Evolutionary conservation across 495 filamentous ascomycete genomes (phyloP), one percentile per base, ranked within the genome.

Genomic region (Ramalina intermedia): DNA sequence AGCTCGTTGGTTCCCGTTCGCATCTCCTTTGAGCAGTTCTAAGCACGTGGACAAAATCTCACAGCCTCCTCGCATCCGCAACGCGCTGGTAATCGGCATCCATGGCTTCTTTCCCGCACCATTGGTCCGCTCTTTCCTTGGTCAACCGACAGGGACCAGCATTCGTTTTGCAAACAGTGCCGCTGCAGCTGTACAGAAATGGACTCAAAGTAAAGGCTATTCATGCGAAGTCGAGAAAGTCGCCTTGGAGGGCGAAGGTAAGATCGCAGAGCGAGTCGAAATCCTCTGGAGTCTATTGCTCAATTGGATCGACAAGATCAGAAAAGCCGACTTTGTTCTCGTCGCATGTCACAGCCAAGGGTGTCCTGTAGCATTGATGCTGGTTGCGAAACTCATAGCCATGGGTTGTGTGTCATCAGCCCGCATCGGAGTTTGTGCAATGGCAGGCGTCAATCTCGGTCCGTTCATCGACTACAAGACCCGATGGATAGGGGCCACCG

Each of bases 161-260:
- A 80, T 95, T 49, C 81, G 85, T 38, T 98, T 98, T 60, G 88
- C 89, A 11, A 91, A 84, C 52, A 81, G 85, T 62, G 87, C 85
- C 14, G 87, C 87, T 13, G 78, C 81, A 24, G 80, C 90, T 1
- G 88, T 98, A 54, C 74, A 80, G 49, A 74, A 81, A 49, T 98
- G 87, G 82, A 75, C 82, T 1, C 77, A 84, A 38, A 67, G 69
- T 42, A 77, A 84, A 47, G 75, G 77, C 27, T 81, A 81, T 37
- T 67, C 70, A 4, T 76, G 74, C 51, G 70, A 78, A 14, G 83
- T 98, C 43, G 87, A 94, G 55, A 94, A 93, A 57, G 81, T 96
- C 5, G 87, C 91, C 14, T 71, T 98, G 4, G 91, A 96, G 69
- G 91, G 91, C n/a, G 91, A 98, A 67, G 91, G 91, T n/a, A 86